Percentiles rank a stretch among this genome's conserved stretches.
Conservation (phyloP, 2,329 filamentous ascomycete genomes). For the Pseudogymnoascus sp. region DNA sequence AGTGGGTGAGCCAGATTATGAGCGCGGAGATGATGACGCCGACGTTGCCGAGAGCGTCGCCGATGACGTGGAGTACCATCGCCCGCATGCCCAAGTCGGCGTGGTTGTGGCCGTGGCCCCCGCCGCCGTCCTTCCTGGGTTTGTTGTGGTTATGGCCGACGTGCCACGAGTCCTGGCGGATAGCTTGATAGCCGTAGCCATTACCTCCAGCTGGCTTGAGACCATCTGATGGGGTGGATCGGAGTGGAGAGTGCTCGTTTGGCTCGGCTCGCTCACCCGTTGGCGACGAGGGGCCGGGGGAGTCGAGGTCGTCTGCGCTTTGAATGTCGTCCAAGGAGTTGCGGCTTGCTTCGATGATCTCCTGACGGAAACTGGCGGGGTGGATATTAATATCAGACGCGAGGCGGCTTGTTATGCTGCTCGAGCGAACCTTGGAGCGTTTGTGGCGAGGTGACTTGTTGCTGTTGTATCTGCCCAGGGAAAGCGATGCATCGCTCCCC, state of each 20-base stretch:
- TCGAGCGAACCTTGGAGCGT: conserved; percentile 19
- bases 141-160: conserved; percentile 74
- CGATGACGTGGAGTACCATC: conserved; percentile 69
- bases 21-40: conserved; percentile 78
- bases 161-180: conserved; percentile 40
- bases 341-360: conserved; percentile 79
- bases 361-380: conserved; percentile 82
- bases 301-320: conserved; percentile 41
- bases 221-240: conserved; percentile 9
- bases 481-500: conserved; percentile 13
- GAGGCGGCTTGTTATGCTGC: conserved; percentile 44
- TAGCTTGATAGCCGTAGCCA: conserved; percentile 7
- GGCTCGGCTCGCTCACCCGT: conserved; percentile 38
- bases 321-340: conserved; percentile 53
- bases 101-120: conserved; percentile 68
- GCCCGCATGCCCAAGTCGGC: conserved; percentile 93
- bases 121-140: conserved; percentile 55
- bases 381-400: conserved; percentile 71
- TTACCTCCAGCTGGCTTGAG: not conserved
- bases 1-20: conserved; percentile 85
- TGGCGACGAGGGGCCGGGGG: not conserved
- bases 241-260: conserved; percentile 26
- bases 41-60: conserved; percentile 79
- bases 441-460: conserved; percentile 18
- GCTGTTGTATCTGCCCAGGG: conserved; percentile 9